phyloP scores from a whole-genome alignment of 1,284 basidiomycete species.

The Rhodotorula sp. region DNA sequence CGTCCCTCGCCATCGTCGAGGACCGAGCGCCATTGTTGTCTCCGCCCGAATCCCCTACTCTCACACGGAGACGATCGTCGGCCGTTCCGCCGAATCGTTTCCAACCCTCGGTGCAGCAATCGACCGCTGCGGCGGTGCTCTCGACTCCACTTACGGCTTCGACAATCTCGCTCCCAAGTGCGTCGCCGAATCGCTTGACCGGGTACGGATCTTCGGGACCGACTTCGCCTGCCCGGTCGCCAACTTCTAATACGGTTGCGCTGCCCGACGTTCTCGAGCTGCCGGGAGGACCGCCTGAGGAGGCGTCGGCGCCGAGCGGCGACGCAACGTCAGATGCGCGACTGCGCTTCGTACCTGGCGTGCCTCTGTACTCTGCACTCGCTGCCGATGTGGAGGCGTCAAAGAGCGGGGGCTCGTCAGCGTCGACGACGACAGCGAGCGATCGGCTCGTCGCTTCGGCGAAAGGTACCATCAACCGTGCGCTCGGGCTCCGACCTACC shows the following conservation, averaged over 20 bases:
- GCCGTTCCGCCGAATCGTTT: constrained; percentile 3
- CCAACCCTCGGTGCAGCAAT: neutral
- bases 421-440: constrained; percentile 20
- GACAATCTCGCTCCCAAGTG: constrained; percentile 1
- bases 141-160: constrained; percentile 1
- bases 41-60: constrained; percentile 13
- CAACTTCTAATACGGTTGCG: neutral
- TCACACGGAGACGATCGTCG: constrained; percentile 10
- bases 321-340: neutral
- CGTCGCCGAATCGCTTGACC: neutral
- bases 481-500: constrained; percentile 31
- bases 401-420: neutral
- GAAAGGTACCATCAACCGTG: constrained; percentile 35
- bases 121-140: neutral
- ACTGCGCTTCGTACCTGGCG: constrained; percentile 10
- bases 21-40: constrained; percentile 2
- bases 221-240: neutral
- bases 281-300: neutral
- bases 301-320: neutral
- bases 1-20: neutral
- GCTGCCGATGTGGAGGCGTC: neutral
- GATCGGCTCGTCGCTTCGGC: neutral
- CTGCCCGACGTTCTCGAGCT: neutral
- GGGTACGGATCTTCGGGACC: constrained; percentile 1
- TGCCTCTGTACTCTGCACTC: constrained; percentile 13